Evolutionary conservation across 495 filamentous ascomycete genomes (phyloP), one percentile per base, ranked within the genome.

Genomic region (Penicillium coffeae): DNA sequence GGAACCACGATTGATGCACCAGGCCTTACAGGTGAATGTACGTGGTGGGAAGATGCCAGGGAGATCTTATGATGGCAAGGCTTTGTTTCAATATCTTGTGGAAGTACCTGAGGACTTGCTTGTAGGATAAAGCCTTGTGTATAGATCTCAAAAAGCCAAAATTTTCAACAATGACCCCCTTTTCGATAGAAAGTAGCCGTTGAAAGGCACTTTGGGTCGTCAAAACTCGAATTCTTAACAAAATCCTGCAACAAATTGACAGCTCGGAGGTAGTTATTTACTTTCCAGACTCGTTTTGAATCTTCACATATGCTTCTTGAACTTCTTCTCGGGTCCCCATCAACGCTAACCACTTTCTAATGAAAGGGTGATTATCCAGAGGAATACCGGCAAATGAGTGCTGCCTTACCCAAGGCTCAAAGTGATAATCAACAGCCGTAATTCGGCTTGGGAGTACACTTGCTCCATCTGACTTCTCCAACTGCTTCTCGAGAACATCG

Each of bases 11-110:
- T 55, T 81, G 36, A 25, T 80, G 19, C 72, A 80, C 48, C 74
- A 75, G 57, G 59, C 74, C 3, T 49, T 82, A 59, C 79, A 82
- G 60, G 49, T 79, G 1, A 82, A 82, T 48, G 69, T 81, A 33
- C 62, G 76, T 9, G 75, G 58, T 1, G 77, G 75, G 0, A 48
- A 54, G 44, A 57, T 80, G 51, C 75, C 76, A 10, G 45, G 43
- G 0, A 47, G 30, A 20, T 50, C 50, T 13, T 43, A 48, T 42
- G 21, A 50, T 38, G 48, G 52, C 8, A 47, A 56, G 9, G 45
- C 39, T 8, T 47, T 52, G 30, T 9, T 52, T 16, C 27, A 46
- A 7, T 54, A 47, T 39, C 21, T 48, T 19, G 43, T 49, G 10
- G 37, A 42, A 36, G 51, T 48, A 0, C 55, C 47, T 0, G 40